Evolutionary conservation across 1,139 yeast genomes (phyloP).

Genomic region (Geotrichum carabidarum): DNA sequence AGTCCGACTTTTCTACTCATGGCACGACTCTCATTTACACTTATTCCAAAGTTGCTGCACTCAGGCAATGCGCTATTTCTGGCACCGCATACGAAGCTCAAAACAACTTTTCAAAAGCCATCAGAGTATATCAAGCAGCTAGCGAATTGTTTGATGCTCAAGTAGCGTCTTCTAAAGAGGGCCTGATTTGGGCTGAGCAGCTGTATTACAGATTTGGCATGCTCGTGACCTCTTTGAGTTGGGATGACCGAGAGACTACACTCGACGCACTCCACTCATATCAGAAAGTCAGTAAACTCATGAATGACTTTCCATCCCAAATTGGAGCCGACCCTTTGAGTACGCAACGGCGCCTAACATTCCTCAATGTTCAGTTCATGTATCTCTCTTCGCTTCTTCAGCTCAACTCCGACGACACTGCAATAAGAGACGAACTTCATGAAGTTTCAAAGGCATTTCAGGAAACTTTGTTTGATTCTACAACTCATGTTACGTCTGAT

Average conservation of each 20-base stretch:
- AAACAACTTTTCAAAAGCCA: slow-evolving; percentile 26
- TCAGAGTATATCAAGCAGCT: slow-evolving; percentile 24
- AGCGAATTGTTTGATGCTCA: slow-evolving; percentile 11
- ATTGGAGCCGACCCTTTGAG: slow-evolving; percentile 9
- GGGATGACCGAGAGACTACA: slow-evolving; percentile 20
- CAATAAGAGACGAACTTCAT: slow-evolving; percentile 16
- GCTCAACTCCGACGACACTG: slow-evolving; percentile 17
- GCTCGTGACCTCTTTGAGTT: slow-evolving; percentile 22
- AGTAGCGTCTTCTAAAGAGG: slow-evolving; percentile 22
- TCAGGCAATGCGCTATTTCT: slow-evolving; percentile 28
- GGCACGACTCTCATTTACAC: slow-evolving; percentile 1
- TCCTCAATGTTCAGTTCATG: slow-evolving; percentile 23
- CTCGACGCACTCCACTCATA: slow-evolving; percentile 27
- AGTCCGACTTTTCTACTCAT: neutral
- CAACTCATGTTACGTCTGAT: slow-evolving; percentile 45
- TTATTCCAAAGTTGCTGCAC: slow-evolving; percentile 25
- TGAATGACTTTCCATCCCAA: neutral
- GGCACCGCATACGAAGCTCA: slow-evolving; percentile 30
- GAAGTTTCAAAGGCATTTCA: slow-evolving; percentile 21
- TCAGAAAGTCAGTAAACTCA: slow-evolving; percentile 20
- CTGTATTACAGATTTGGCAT: slow-evolving; percentile 25
- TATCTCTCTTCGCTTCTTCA: slow-evolving; percentile 21
- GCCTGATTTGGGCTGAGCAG: slow-evolving; percentile 28
- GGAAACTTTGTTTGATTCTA: slow-evolving; percentile 25
- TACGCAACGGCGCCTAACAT: slow-evolving; percentile 19